Conservation (phyloP, 306 rosid genomes). For the Delonix regia region DNA sequence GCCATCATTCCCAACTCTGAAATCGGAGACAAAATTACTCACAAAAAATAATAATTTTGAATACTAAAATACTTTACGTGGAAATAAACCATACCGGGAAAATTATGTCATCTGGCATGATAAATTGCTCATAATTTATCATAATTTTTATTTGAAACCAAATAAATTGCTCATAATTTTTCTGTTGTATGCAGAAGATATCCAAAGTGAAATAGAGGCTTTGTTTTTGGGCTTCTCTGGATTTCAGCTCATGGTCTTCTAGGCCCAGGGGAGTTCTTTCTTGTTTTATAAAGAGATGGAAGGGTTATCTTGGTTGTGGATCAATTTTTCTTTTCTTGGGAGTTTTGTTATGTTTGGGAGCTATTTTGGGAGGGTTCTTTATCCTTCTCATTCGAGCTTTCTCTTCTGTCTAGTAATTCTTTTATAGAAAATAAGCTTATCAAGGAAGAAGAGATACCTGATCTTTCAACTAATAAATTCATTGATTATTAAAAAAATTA, state of each 20-base stretch:
- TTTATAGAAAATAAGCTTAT: background rate
- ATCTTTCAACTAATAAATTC: background rate
- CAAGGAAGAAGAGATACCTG: no score
- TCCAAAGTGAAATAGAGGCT: background rate
- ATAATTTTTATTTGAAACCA: conserved; percentile 45
- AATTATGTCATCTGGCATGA: conserved; percentile 85
- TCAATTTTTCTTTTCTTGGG: background rate
- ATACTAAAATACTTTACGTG: background rate
- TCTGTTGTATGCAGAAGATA: background rate
- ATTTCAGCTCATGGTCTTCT: conserved; percentile 7
- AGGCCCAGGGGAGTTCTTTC: background rate
- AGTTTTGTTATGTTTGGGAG: background rate
- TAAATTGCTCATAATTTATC: no score
- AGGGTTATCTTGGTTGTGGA: background rate
- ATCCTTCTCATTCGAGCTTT: background rate
- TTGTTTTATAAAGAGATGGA: background rate
- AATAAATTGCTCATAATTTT: background rate
- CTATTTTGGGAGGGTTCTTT: conserved; percentile 12
- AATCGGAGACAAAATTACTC: conserved; percentile 11
- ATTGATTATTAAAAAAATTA: background rate
- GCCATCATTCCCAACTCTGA: conserved; percentile 8
- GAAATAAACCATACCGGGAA: conserved; percentile 66
- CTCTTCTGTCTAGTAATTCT: background rate
- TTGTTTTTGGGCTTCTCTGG: background rate
- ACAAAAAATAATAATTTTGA: background rate